Evolutionary conservation across 2,329 filamentous ascomycete genomes (phyloP).

Genomic region (Clonostachys byssicola): DNA sequence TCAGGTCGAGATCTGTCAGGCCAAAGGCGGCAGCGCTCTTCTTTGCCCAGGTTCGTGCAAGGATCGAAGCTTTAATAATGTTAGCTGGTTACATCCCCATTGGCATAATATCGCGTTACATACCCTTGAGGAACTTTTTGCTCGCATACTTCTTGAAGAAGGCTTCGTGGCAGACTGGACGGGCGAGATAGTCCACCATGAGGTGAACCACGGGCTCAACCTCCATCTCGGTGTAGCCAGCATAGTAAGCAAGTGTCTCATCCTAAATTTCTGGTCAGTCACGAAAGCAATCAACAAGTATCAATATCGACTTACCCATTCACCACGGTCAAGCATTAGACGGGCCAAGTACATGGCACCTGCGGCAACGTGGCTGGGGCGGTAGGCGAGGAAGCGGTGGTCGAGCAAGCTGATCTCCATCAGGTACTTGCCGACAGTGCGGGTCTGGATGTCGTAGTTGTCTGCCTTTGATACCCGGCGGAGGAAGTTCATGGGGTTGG

Average conservation of each 20-base stretch:
- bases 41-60: conserved; percentile 92
- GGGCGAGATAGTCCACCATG: conserved; percentile 94
- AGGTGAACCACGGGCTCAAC: conserved; percentile 88
- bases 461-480: conserved; percentile 98
- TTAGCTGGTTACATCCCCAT: conserved; percentile 7
- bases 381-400: conserved; percentile 86
- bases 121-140: conserved; percentile 99
- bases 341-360: conserved; percentile 94
- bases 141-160: conserved; percentile 99
- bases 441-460: conserved; percentile 97
- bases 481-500: conserved; percentile 99
- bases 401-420: conserved; percentile 96
- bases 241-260: conserved; percentile 80
- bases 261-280: conserved; percentile 51
- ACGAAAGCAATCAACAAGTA: conserved; percentile 4
- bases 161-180: conserved; percentile 87
- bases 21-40: conserved; percentile 60
- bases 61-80: conserved; percentile 67
- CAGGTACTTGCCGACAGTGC: conserved; percentile 94
- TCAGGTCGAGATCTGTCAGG: conserved; percentile 43
- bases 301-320: conserved; percentile 65
- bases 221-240: conserved; percentile 89
- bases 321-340: conserved; percentile 82
- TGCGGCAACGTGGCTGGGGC: conserved; percentile 85
- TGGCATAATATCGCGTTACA: conserved; percentile 15